Evolutionary conservation across 257 asterid species (phyloP).

Genomic region (Nicotiana attenuata): DNA sequence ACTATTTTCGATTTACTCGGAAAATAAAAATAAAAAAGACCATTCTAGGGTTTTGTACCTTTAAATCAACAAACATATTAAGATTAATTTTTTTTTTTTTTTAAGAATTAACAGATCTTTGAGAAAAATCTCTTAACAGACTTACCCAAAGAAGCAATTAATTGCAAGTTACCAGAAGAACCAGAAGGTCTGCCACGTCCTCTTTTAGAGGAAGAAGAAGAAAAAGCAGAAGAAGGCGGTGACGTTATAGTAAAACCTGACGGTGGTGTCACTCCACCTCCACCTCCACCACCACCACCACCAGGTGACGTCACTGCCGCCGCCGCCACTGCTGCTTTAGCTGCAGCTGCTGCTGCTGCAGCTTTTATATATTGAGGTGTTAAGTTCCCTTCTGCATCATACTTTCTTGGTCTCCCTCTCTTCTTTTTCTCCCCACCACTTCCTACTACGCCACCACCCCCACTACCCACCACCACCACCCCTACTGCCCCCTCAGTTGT

Average conservation of each 20-base stretch:
- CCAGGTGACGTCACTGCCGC: background rate
- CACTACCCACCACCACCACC: conserved; percentile 22
- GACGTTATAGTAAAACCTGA: conserved; percentile 62
- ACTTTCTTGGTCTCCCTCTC: conserved; percentile 89
- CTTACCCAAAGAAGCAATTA: conserved; percentile 68
- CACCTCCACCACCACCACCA: conserved; percentile 19
- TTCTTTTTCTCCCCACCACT: conserved; percentile 52
- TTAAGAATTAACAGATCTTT: conserved; percentile 4
- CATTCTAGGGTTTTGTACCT: background rate
- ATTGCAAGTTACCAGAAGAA: conserved; percentile 45
- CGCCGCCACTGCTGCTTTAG: background rate
- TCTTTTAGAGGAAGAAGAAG: conserved; percentile 37
- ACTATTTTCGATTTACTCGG: too few species aligned
- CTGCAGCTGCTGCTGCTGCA: conserved; percentile 26
- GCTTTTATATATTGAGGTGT: conserved; percentile 38
- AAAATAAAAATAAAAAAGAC: background rate
- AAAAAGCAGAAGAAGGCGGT: conserved; percentile 41
- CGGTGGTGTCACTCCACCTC: conserved; percentile 23
- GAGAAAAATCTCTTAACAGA: background rate
- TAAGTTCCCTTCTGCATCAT: conserved; percentile 75
- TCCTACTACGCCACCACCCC: conserved; percentile 21
- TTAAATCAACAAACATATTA: background rate
- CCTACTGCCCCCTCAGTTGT: conserved; percentile 12
- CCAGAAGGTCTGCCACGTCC: conserved; percentile 55
- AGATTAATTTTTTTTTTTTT: background rate